Percentiles rank a stretch among this genome's conserved stretches.
Conservation (phyloP, 352 stramenopile species). For the Phytophthora chlamydospora region DNA sequence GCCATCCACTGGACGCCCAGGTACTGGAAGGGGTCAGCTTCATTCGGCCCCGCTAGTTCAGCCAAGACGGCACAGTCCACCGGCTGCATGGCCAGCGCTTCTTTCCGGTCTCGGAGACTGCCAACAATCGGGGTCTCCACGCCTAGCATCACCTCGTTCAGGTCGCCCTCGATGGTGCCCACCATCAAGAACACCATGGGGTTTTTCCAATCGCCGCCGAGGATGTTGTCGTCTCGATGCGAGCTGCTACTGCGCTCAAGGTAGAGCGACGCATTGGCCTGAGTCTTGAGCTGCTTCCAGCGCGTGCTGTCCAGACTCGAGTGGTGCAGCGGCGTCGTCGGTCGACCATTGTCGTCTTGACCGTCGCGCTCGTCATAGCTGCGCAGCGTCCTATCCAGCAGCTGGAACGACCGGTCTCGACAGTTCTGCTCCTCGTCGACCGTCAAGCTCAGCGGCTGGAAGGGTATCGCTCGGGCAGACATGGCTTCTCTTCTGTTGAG, state of each 20-base stretch:
- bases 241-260: slow-evolving; percentile 28
- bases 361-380: slow-evolving; percentile 37
- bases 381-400: slow-evolving; percentile 38
- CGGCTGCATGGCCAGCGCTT: slow-evolving; percentile 26
- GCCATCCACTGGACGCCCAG: slow-evolving; percentile 44
- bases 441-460: slow-evolving; percentile 27
- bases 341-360: slow-evolving; percentile 17
- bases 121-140: slow-evolving; percentile 31
- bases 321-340: slow-evolving; percentile 19
- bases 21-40: slow-evolving; percentile 44
- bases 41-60: slow-evolving; percentile 35
- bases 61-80: slow-evolving; percentile 38
- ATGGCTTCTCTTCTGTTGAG: slow-evolving; percentile 11
- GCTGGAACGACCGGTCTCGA: slow-evolving; percentile 32
- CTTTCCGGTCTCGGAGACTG: slow-evolving; percentile 34
- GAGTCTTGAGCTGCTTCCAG: slow-evolving; percentile 41
- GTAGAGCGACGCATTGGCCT: slow-evolving; percentile 35
- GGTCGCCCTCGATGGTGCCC: slow-evolving; percentile 20
- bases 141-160: slow-evolving; percentile 42
- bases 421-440: slow-evolving; percentile 32
- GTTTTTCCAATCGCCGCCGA: slow-evolving; percentile 33
- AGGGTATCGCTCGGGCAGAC: slow-evolving; percentile 11
- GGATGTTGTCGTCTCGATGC: slow-evolving; percentile 30
- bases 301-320: slow-evolving; percentile 29
- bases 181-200: slow-evolving; percentile 33